A percentile compares a stretch with the other conserved stretches of the same genome.
Evolutionary conservation across 306 rosid genomes (phyloP).

Genomic region (Gastrolobium bilobum): DNA sequence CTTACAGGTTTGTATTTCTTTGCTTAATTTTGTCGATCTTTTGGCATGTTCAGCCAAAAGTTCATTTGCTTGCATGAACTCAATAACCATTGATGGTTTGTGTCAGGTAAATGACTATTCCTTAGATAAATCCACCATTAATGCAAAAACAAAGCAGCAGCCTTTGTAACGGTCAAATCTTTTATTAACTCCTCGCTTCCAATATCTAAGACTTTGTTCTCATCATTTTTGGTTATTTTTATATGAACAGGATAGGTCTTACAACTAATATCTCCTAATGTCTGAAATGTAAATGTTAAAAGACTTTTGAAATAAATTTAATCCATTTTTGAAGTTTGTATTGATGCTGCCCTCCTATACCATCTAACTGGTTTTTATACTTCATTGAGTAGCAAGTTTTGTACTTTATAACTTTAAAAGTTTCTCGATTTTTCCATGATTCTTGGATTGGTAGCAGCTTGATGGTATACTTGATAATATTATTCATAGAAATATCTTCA

Average conservation of each 20-base stretch:
- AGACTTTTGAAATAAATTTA: not conserved
- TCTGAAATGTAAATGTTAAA: not conserved
- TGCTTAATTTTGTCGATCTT: constrained; percentile 3
- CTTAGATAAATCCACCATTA: not conserved
- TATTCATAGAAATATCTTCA: not conserved
- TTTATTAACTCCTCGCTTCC: constrained; percentile 11
- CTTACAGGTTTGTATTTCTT: constrained; percentile 73
- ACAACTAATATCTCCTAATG: not conserved
- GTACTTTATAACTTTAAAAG: not conserved
- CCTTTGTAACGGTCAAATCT: not conserved
- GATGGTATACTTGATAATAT: constrained; percentile 20
- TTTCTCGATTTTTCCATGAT: not conserved
- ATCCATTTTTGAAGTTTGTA: constrained; percentile 19
- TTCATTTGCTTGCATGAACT: constrained; percentile 23
- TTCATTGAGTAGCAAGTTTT: not conserved
- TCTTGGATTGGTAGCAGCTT: constrained; percentile 12
- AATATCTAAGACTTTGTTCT: not conserved
- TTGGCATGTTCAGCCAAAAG: constrained; percentile 27
- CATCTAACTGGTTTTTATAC: not conserved
- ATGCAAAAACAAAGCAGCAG: constrained; percentile 22
- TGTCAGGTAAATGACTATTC: not conserved
- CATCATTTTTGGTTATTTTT: constrained; percentile 8
- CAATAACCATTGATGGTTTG: constrained; percentile 1
- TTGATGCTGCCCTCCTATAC: constrained; percentile 2
- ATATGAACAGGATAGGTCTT: not conserved